These are phyloP conservation scores for Paraleonurus japonicus DNA, from an alignment of 257 asterid species.

Conservation along the genomic window DNA sequence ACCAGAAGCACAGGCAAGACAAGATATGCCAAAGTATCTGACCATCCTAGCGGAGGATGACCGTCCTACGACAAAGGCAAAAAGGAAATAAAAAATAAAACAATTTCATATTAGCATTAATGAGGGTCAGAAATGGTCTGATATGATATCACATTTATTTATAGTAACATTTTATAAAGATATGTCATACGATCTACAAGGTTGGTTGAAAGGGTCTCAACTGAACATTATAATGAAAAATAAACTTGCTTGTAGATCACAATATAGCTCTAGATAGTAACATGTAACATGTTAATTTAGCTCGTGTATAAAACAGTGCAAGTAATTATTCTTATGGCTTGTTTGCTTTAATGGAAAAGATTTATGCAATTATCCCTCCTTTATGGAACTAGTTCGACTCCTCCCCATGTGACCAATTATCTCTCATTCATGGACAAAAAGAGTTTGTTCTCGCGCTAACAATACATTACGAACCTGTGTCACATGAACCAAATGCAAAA, in stretches of 20 bases:
- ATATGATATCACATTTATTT: background rate
- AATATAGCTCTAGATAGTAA: slow-evolving; percentile 6
- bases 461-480: no score
- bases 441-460: no score
- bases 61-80: slow-evolving; percentile 63
- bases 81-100: slow-evolving; percentile 14
- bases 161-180: background rate
- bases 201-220: background rate
- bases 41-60: slow-evolving; percentile 98
- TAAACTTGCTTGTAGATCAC: slow-evolving; percentile 5
- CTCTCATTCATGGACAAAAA: no score
- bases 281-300: background rate
- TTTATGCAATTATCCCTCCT: no score
- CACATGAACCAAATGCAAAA: no score
- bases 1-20: slow-evolving; percentile 86
- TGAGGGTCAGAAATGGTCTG: background rate
- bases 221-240: slow-evolving; percentile 1
- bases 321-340: background rate
- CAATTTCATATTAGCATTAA: background rate
- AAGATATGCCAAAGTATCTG: slow-evolving; percentile 91
- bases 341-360: no score
- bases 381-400: no score
- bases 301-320: background rate
- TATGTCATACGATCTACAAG: slow-evolving; percentile 1
- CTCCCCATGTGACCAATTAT: no score